Evolutionary conservation across 768 basidiomycete species (phyloP), one percentile per base, ranked within the genome.

Genomic region (Hypholoma sublateritium): DNA sequence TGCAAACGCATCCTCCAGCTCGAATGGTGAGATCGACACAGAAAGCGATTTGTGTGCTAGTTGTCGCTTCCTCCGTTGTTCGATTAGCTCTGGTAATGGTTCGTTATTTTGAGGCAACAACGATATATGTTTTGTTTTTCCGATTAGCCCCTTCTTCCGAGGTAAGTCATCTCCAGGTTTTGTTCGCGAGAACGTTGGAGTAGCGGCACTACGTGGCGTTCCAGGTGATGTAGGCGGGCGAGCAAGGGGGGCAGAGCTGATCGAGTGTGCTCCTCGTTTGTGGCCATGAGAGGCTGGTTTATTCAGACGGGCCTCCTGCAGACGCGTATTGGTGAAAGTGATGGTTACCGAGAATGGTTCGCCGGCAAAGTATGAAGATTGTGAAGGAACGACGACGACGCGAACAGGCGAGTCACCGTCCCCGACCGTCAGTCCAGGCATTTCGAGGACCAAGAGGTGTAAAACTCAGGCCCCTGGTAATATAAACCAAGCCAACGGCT

Each of bases 281-380:
- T 93, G 89, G 0, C 78, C 63, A 59, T 69, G 68, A 11, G 73
- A 63, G 36, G 61, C 63, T 3, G 69, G 63, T 58, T 61, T 67
- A 17, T 71, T 69, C 43, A 72, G 74, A 12, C 71, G 74, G 24
- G 72, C 65, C 21, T 77, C 75, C 4, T 84, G 78, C 0, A 85
- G 78, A 24, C 84, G 84, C 4, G 86, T 87, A 69, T 96, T 97
- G 49, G 89, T 88, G 71, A 97, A 93, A 0, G 90, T 89, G 62
- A 98, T 86, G 3, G 85, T 88, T 12, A 91, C 92, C 2, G 86
- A 78, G 72, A 96, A 93, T 0, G 82, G 76, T 71, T 98, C 95
- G 55, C 95, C 95, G 0, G 95, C 93, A 69, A 95, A 98, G 73
- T 89, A 98, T 0, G 93, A 91, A 0, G 92, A 89, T 59, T 94